These are phyloP conservation scores for Yamadazyma mexicana DNA, from an alignment of 1,139 yeast species.

Conservation along the genomic window DNA sequence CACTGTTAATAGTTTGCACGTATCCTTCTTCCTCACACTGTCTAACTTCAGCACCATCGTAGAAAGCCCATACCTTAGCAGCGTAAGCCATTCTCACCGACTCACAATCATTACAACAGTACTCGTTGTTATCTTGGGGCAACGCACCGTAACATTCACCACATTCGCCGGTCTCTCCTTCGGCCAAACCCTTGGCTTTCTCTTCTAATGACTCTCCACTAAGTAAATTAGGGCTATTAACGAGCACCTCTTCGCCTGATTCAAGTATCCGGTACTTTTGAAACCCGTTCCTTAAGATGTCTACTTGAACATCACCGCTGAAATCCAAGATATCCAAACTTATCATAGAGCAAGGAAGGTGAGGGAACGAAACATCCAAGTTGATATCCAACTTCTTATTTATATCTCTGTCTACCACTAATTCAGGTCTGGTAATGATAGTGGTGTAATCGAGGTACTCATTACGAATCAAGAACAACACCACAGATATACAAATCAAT, in stretches of 20 bases:
- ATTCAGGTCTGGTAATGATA: constrained; percentile 71
- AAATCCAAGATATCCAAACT: constrained; percentile 65
- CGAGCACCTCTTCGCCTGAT: constrained; percentile 26
- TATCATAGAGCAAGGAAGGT: constrained; percentile 74
- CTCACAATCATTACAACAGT: constrained; percentile 86
- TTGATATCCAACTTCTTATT: constrained; percentile 75
- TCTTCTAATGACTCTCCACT: constrained; percentile 30
- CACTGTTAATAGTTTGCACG: constrained; percentile 56
- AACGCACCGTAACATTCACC: constrained; percentile 91
- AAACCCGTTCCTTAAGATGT: constrained; percentile 70
- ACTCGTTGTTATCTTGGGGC: constrained; percentile 58
- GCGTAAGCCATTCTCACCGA: constrained; percentile 81
- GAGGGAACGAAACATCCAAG: constrained; percentile 78
- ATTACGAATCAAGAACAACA: constrained; percentile 61
- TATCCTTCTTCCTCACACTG: constrained; percentile 93
- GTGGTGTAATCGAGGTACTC: constrained; percentile 77
- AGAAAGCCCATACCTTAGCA: constrained; percentile 80
- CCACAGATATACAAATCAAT: constrained; percentile 61
- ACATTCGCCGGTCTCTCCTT: constrained; percentile 52
- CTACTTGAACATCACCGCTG: constrained; percentile 80
- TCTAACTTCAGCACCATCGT: constrained; percentile 79
- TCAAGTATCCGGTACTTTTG: constrained; percentile 53
- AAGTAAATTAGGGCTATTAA: constrained; percentile 29
- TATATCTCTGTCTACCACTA: constrained; percentile 86
- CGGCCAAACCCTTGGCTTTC: constrained; percentile 37